Conservation (phyloP, 1,284 basidiomycete species). For the Microbotryum saponariae region DNA sequence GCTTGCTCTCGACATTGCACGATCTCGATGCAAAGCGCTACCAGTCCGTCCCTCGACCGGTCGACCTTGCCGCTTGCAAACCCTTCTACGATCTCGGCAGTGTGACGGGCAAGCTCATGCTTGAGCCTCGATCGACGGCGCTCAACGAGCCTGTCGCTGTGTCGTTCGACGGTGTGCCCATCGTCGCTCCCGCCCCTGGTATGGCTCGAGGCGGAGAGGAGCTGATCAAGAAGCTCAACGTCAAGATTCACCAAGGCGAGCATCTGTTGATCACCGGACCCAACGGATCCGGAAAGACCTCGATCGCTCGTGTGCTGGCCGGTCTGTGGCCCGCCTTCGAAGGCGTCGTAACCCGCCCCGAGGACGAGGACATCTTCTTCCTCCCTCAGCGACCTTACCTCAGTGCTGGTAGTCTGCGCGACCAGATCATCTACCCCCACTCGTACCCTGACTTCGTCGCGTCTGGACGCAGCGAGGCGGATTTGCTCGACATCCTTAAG, state of each 20-base stretch:
- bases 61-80: slow-evolving; percentile 32
- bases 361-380: slow-evolving; percentile 63
- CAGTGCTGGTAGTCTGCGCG: slow-evolving; percentile 73
- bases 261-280: slow-evolving; percentile 91
- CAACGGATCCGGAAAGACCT: slow-evolving; percentile 72
- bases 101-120: slow-evolving; percentile 43
- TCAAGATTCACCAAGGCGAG: slow-evolving; percentile 67
- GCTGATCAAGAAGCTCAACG: slow-evolving; percentile 64
- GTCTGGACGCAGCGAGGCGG: slow-evolving; percentile 56
- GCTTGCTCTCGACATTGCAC: slow-evolving; percentile 77
- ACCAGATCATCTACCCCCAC: slow-evolving; percentile 83
- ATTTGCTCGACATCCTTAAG: slow-evolving; percentile 65
- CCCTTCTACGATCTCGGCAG: slow-evolving; percentile 46
- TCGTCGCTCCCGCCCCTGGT: slow-evolving; percentile 53
- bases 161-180: slow-evolving; percentile 61
- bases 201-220: slow-evolving; percentile 51
- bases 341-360: slow-evolving; percentile 43
- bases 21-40: slow-evolving; percentile 47
- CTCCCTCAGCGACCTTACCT: slow-evolving; percentile 90
- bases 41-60: slow-evolving; percentile 47
- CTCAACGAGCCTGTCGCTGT: slow-evolving; percentile 43
- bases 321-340: slow-evolving; percentile 67
- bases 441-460: slow-evolving; percentile 67
- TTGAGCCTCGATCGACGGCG: slow-evolving; percentile 26
- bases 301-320: slow-evolving; percentile 76